These are phyloP conservation scores for Groenewaldozyma auringiensis DNA, from an alignment of 1,139 yeast species.

Conservation along the genomic window DNA sequence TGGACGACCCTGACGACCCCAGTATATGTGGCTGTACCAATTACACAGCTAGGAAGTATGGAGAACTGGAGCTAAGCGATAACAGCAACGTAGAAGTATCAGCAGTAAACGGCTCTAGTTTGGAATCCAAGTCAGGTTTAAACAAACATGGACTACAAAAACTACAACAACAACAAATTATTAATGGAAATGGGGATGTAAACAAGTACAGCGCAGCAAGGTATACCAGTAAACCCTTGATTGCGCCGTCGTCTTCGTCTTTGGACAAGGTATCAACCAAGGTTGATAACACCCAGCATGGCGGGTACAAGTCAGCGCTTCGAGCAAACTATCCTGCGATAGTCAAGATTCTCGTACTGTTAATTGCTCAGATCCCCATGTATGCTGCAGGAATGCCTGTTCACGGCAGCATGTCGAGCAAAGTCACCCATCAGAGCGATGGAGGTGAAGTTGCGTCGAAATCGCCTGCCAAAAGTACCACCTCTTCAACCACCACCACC, in stretches of 20 bases:
- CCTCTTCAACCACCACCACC: not conserved
- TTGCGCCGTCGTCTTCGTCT: not conserved
- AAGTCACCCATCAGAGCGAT: not conserved
- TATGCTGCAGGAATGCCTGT: slow-evolving; percentile 9
- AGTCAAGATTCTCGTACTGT: slow-evolving; percentile 17
- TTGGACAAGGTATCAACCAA: not conserved
- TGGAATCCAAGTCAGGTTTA: not conserved
- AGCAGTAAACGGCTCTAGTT: not conserved
- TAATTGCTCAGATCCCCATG: slow-evolving; percentile 18
- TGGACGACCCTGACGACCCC: slow-evolving; percentile 17
- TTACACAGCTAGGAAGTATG: not conserved
- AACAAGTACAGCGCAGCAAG: slow-evolving; percentile 4
- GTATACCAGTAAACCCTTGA: not conserved
- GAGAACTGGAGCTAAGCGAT: not conserved
- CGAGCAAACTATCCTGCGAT: slow-evolving; percentile 3
- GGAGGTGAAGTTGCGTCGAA: not conserved
- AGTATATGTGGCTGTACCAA: slow-evolving; percentile 16
- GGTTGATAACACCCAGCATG: not conserved
- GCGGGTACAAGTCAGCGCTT: not conserved
- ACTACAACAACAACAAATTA: not conserved
- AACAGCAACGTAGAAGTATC: not conserved
- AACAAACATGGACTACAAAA: not conserved
- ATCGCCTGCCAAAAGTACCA: not conserved
- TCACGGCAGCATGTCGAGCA: slow-evolving; percentile 8
- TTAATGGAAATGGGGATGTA: not conserved